phyloP scores from a whole-genome alignment of 1,139 yeast genomes.

The Sugiyamaella castrensis region DNA sequence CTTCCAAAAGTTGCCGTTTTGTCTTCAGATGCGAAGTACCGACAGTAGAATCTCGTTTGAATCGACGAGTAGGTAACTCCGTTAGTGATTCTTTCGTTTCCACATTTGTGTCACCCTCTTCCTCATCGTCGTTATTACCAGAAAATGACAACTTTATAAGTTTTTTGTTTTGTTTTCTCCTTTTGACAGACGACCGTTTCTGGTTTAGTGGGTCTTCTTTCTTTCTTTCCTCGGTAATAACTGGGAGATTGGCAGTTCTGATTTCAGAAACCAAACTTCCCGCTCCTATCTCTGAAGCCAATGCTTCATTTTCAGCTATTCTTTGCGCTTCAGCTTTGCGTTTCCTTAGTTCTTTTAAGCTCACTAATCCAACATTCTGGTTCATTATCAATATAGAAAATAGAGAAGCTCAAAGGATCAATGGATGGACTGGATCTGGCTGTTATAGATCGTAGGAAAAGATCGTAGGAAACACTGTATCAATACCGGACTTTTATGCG shows the following conservation, averaged over 20 bases:
- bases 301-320: not conserved
- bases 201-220: not conserved
- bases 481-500: too few species aligned
- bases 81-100: not conserved
- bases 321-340: constrained; percentile 1
- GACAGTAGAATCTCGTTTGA: constrained; percentile 18
- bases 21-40: constrained; percentile 19
- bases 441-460: too few species aligned
- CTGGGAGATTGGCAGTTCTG: not conserved
- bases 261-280: not conserved
- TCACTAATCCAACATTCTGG: constrained; percentile 5
- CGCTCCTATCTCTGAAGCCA: not conserved
- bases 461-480: too few species aligned
- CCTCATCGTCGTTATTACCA: constrained; percentile 2
- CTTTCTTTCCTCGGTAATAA: not conserved
- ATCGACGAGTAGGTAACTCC: not conserved
- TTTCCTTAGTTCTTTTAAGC: constrained; percentile 1
- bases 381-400: not conserved
- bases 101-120: not conserved
- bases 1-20: constrained; percentile 8
- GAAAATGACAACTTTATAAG: constrained; percentile 4
- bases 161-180: not conserved
- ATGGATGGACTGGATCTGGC: too few species aligned
- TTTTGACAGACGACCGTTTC: too few species aligned
- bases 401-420: too few species aligned